Evolutionary conservation across 176 grass and related monocot species (phyloP).

Genomic region (Zea luxurians): DNA sequence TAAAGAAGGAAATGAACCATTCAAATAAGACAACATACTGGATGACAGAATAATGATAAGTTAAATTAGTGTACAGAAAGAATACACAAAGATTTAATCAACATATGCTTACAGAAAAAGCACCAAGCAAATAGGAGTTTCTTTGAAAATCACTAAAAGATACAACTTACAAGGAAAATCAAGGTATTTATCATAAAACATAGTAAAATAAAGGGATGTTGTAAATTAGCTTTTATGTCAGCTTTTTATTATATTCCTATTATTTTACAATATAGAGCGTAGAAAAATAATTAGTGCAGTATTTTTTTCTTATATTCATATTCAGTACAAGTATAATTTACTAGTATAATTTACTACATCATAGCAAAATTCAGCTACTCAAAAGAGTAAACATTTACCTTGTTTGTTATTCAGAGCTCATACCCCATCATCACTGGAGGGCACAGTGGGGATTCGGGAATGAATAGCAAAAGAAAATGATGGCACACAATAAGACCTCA

Average conservation of each 20-base stretch:
- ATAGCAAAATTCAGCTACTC: neutral
- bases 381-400: neutral
- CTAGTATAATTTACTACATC: neutral
- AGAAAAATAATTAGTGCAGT: neutral
- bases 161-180: neutral
- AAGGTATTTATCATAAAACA: neutral
- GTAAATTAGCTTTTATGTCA: neutral
- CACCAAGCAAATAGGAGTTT: too few species aligned
- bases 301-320: neutral
- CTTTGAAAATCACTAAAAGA: neutral
- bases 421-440: too few species aligned
- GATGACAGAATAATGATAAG: slow-evolving; percentile 6
- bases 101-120: neutral
- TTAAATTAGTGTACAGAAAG: neutral
- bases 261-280: neutral
- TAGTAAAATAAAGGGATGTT: neutral
- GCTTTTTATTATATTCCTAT: neutral
- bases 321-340: neutral
- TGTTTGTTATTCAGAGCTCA: neutral
- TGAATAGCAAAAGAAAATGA: too few species aligned
- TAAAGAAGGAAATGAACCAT: slow-evolving; percentile 28
- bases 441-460: too few species aligned
- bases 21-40: neutral
- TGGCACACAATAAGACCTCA: too few species aligned
- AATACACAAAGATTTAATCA: too few species aligned